Percentiles rank a stretch among this genome's conserved stretches.
Evolutionary conservation across 164 flowering plant species (phyloP).

Genomic region (Nymphaea colorata): DNA sequence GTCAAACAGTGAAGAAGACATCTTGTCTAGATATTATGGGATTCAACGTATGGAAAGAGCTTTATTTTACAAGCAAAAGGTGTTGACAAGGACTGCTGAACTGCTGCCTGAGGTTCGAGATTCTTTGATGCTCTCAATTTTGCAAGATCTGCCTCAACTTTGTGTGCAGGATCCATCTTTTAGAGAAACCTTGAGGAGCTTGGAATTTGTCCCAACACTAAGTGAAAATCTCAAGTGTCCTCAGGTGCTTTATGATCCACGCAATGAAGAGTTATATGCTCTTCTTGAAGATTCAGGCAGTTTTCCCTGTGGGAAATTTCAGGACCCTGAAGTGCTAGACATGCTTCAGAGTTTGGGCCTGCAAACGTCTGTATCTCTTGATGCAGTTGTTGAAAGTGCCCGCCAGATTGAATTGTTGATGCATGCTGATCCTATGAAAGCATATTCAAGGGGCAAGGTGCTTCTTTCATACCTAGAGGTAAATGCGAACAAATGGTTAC

Average conservation of each 20-base stretch:
- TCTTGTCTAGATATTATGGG: conserved; percentile 57
- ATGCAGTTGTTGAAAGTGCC: conserved; percentile 70
- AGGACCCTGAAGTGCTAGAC: conserved; percentile 55
- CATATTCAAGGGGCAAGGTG: conserved; percentile 62
- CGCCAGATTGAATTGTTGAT: conserved; percentile 50
- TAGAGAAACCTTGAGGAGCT: conserved; percentile 43
- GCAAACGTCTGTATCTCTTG: conserved; percentile 61
- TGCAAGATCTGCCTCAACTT: conserved; percentile 73
- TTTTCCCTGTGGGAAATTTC: conserved; percentile 65
- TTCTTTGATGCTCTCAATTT: conserved; percentile 56
- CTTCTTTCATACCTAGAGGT: conserved; percentile 87
- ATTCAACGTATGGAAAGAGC: conserved; percentile 73
- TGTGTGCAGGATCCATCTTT: conserved; percentile 58
- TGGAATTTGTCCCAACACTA: conserved; percentile 70
- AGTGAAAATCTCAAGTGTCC: conserved; percentile 56
- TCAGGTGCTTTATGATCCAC: conserved; percentile 72
- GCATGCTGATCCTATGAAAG: conserved; percentile 53
- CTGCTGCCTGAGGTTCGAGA: conserved; percentile 64
- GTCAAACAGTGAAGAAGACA: conserved; percentile 53
- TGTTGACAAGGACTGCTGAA: conserved; percentile 39
- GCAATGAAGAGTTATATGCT: conserved; percentile 79
- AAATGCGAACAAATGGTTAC: conserved; percentile 73
- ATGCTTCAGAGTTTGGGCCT: conserved; percentile 88
- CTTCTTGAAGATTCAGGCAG: conserved; percentile 67
- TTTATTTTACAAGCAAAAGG: conserved; percentile 47